Conservation (phyloP, 345 rosid species). For the Odontarrhena argentea region DNA sequence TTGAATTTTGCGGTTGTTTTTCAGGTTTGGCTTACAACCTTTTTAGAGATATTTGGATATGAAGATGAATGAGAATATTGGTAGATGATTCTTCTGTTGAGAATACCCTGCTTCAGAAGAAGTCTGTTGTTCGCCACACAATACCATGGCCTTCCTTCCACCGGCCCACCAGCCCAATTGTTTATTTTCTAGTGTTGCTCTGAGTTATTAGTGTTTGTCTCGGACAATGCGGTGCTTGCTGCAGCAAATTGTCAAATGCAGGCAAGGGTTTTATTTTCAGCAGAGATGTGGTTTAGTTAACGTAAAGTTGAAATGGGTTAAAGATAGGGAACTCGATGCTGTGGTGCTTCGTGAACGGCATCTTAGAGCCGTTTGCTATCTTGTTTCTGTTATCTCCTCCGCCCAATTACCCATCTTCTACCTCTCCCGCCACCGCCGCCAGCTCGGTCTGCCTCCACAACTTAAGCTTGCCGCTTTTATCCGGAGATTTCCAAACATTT, state of each 20-base stretch:
- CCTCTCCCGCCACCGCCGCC: slow-evolving; percentile 57
- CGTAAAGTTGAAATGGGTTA: slow-evolving; percentile 83
- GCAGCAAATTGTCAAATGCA: slow-evolving; percentile 29
- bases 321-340: slow-evolving; percentile 67
- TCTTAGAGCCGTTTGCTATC: slow-evolving; percentile 62
- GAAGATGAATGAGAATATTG: too few relatives aligned
- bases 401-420: slow-evolving; percentile 56
- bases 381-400: slow-evolving; percentile 59
- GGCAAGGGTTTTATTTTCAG: slow-evolving; percentile 46
- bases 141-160: too few relatives aligned
- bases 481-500: slow-evolving; percentile 68
- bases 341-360: slow-evolving; percentile 58
- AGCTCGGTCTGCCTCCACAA: slow-evolving; percentile 61
- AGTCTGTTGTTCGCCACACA: too few relatives aligned
- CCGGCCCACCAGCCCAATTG: too few relatives aligned
- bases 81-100: too few relatives aligned
- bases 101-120: too few relatives aligned
- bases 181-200: background rate
- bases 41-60: too few relatives aligned
- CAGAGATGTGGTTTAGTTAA: slow-evolving; percentile 65
- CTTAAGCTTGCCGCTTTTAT: slow-evolving; percentile 71
- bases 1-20: too few relatives aligned
- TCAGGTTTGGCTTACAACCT: too few relatives aligned
- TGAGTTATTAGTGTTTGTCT: background rate
- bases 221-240: slow-evolving; percentile 48